These are phyloP conservation scores for Dinochytrium kinnereticum DNA, from an alignment of 371 early-diverging fungal species.

Conservation along the genomic window DNA sequence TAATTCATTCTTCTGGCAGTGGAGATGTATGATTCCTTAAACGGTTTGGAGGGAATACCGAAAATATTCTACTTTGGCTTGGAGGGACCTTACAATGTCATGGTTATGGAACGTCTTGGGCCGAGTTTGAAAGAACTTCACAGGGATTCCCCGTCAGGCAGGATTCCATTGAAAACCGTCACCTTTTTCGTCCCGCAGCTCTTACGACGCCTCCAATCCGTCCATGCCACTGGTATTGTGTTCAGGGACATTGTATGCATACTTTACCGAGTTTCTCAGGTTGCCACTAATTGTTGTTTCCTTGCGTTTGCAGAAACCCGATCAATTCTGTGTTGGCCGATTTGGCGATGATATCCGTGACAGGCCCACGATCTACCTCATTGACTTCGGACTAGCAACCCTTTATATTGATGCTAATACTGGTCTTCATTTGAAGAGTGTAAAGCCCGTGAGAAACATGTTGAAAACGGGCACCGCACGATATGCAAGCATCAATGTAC, in stretches of 20 bases:
- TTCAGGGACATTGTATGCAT: slow-evolving; percentile 48
- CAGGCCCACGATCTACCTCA: slow-evolving; percentile 52
- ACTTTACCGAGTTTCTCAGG: neutral
- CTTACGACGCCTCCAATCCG: slow-evolving; percentile 49
- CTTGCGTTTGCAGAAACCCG: slow-evolving; percentile 61
- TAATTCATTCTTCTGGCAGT: slow-evolving; percentile 6
- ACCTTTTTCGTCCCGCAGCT: slow-evolving; percentile 56
- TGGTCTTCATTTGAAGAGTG: slow-evolving; percentile 52
- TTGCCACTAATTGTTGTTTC: neutral
- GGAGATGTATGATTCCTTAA: slow-evolving; percentile 32
- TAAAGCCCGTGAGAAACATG: slow-evolving; percentile 42
- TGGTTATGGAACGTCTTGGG: slow-evolving; percentile 67
- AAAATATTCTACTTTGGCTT: slow-evolving; percentile 37
- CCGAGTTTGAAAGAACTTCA: slow-evolving; percentile 58
- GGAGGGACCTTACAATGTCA: slow-evolving; percentile 47
- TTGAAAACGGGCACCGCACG: slow-evolving; percentile 66
- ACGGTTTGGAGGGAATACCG: slow-evolving; percentile 41
- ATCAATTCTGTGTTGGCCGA: slow-evolving; percentile 65
- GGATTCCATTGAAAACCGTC: slow-evolving; percentile 59
- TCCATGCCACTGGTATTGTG: slow-evolving; percentile 55
- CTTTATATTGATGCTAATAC: slow-evolving; percentile 43
- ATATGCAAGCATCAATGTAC: slow-evolving; percentile 67
- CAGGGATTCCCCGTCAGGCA: slow-evolving; percentile 38
- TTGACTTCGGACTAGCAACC: slow-evolving; percentile 67
- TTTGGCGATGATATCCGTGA: slow-evolving; percentile 33